Conservation (phyloP, 169 alveolate genomes). For the Plasmodium cynomolgi region DNA sequence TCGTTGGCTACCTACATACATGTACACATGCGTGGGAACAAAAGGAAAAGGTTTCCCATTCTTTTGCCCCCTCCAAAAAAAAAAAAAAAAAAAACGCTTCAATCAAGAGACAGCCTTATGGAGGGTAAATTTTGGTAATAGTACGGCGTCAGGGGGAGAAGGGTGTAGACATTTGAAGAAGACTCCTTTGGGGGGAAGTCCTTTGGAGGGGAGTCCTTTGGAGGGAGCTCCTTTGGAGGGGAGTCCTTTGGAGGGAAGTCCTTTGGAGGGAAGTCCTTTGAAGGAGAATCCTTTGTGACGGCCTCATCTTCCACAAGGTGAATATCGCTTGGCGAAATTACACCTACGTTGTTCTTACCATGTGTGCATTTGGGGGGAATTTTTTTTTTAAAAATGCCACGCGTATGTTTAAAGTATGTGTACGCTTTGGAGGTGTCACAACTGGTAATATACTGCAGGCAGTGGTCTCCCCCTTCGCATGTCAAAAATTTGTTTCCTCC, state of each 20-base stretch:
- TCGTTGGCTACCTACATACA: neutral
- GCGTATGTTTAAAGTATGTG: slow-evolving; percentile 11
- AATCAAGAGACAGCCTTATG: slow-evolving; percentile 13
- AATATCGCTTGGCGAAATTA: neutral
- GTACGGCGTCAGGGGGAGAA: slow-evolving; percentile 39
- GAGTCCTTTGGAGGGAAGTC: neutral
- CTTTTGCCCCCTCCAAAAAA: neutral
- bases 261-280: neutral
- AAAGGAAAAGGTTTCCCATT: neutral
- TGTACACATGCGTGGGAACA: neutral
- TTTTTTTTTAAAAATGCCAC: neutral
- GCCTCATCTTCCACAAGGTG: neutral
- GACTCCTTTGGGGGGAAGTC: neutral
- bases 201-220: neutral
- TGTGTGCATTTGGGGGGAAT: neutral
- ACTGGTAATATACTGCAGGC: neutral
- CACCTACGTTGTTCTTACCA: neutral
- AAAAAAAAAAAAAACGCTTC: neutral
- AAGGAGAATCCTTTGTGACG: neutral
- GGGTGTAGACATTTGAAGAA: neutral
- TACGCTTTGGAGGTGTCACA: slow-evolving; percentile 1
- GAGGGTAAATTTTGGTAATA: slow-evolving; percentile 61
- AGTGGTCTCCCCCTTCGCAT: neutral
- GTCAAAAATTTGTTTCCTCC: neutral
- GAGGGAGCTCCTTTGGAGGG: neutral